Evolutionary conservation across 345 rosid species (phyloP), one percentile per base, ranked within the genome.

Genomic region (Salix brachista): DNA sequence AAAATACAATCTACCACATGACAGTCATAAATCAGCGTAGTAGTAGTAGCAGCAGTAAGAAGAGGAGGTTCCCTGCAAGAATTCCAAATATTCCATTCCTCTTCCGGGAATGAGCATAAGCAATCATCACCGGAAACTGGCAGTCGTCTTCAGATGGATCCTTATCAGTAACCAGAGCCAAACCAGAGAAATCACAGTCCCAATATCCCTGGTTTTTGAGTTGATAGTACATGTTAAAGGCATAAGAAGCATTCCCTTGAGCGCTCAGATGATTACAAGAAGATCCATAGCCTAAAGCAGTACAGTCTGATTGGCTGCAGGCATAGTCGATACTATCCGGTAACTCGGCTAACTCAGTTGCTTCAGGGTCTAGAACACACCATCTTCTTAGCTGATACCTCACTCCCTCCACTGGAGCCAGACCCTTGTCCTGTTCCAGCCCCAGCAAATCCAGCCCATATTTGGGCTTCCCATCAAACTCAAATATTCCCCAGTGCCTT

Each of bases 221-320:
- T 77, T 93, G 97, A 78, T 88, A 93, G 80, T 90, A 91, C 93
- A 91, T 90, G 69, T 90, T 93, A 78, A 93, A 93, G 1, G 96
- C 93, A 75, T 91, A 93, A 0, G 97, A 93, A 62, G 94, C 96
- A 84, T 93, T 93, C 36, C 94, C 94, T 64, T 84, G 37, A 32
- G 34, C 76, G 17, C 80, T 87, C 13, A 93, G 79, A 74, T 84
- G 86, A 75, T 90, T 93, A 46, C 94, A 93, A 5, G 97, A 90
- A 4, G 92, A 93, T 13, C 96, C 96, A 62, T 79, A 93, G 3
- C 90, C 92, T 56, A 93, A 85, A 8, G 94, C 84, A 23, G 97
- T 91, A 75, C 97, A 93, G 74, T 93, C 97, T 26, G 93, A 89
- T 34, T 83, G 62, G 69, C 87, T 86, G 73, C 97, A 93, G 11